These are phyloP conservation scores for Spencermartinsiella europaea DNA, from an alignment of 805 yeast genomes.

Conservation along the genomic window DNA sequence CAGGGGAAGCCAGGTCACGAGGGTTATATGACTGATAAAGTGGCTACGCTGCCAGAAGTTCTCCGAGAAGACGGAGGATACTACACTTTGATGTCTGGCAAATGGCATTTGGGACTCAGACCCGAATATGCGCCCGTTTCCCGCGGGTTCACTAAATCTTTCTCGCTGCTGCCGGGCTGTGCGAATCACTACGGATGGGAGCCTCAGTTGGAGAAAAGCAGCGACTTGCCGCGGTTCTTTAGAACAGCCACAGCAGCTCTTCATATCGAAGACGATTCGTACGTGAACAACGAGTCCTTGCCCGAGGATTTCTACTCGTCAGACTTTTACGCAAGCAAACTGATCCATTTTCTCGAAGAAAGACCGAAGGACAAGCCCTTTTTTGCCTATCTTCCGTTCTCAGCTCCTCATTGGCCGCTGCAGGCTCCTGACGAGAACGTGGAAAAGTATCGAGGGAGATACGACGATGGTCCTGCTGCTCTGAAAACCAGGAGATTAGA, in stretches of 20 bases:
- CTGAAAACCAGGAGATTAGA: slow-evolving; percentile 38
- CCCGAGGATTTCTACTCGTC: slow-evolving; percentile 48
- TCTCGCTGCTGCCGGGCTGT: slow-evolving; percentile 50
- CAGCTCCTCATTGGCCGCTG: slow-evolving; percentile 66
- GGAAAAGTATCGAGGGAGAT: slow-evolving; percentile 43
- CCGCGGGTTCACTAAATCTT: slow-evolving; percentile 48
- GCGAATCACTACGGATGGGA: slow-evolving; percentile 51
- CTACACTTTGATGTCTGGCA: slow-evolving; percentile 49
- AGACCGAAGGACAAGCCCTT: slow-evolving; percentile 37
- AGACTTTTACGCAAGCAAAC: slow-evolving; percentile 41
- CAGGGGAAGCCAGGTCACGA: slow-evolving; percentile 50
- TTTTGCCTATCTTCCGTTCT: slow-evolving; percentile 46
- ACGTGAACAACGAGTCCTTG: slow-evolving; percentile 19
- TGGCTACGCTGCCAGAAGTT: slow-evolving; percentile 51
- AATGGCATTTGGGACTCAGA: slow-evolving; percentile 54
- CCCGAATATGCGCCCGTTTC: slow-evolving; percentile 45
- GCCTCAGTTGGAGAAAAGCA: slow-evolving; percentile 20
- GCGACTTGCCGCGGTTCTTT: slow-evolving; percentile 6
- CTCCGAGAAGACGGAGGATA: slow-evolving; percentile 43
- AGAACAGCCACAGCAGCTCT: slow-evolving; percentile 28
- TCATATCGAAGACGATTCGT: slow-evolving; percentile 37
- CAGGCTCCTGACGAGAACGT: slow-evolving; percentile 51
- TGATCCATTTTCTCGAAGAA: slow-evolving; percentile 34
- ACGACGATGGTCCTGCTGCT: slow-evolving; percentile 29
- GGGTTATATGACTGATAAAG: slow-evolving; percentile 47